Percentiles rank a stretch among this genome's conserved stretches.
Evolutionary conservation across 2,329 filamentous ascomycete genomes (phyloP).

Genomic region (Allantophomopsis cytisporea): DNA sequence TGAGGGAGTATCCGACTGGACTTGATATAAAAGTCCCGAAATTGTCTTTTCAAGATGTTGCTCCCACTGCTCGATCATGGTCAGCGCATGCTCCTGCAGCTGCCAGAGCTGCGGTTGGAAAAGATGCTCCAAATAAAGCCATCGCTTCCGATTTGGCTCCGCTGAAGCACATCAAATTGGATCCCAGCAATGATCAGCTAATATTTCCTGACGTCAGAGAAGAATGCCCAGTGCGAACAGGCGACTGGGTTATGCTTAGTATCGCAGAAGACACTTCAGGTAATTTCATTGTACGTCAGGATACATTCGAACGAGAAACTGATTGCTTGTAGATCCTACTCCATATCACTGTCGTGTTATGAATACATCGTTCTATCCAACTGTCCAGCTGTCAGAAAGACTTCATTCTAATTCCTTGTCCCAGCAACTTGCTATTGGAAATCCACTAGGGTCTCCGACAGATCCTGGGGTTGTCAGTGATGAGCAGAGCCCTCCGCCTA

Average conservation of each 20-base stretch:
- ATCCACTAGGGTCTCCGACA: too few relatives aligned
- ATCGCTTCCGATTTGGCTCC: neutral
- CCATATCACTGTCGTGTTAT: slow-evolving; percentile 12
- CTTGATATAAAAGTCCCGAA: slow-evolving; percentile 17
- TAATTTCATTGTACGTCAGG: too few relatives aligned
- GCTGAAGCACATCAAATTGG: slow-evolving; percentile 6
- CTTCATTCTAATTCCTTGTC: too few relatives aligned
- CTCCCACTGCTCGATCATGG: neutral
- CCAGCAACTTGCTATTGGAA: too few relatives aligned
- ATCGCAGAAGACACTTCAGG: too few relatives aligned
- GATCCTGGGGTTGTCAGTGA: neutral
- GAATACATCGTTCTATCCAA: slow-evolving; percentile 12
- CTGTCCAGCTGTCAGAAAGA: slow-evolving; percentile 9
- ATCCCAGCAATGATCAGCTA: slow-evolving; percentile 8
- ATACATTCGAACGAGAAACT: neutral
- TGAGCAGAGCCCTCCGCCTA: slow-evolving; percentile 2
- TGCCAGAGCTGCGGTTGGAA: neutral
- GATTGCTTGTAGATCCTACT: neutral
- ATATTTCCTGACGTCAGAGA: slow-evolving; percentile 4
- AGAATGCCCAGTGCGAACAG: too few relatives aligned
- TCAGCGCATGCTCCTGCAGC: neutral
- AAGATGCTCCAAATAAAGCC: neutral
- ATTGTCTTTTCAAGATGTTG: neutral
- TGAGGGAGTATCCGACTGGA: slow-evolving; percentile 18
- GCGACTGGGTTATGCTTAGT: too few relatives aligned